Evolutionary conservation across 2,329 filamentous ascomycete species (phyloP).

Genomic region (Colletotrichum filicis): DNA sequence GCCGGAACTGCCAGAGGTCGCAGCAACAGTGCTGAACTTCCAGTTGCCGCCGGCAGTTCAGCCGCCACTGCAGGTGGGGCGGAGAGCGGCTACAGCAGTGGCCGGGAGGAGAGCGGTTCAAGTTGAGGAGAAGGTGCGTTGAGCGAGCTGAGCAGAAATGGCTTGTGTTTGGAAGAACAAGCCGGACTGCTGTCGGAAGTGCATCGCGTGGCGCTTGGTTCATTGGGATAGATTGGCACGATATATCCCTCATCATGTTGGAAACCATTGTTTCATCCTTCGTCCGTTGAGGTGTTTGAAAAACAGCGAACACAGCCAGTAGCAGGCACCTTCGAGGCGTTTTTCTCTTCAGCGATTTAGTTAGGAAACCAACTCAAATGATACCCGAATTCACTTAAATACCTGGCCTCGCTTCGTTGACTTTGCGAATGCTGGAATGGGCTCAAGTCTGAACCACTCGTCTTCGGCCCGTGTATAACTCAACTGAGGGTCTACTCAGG

Average conservation of each 20-base stretch:
- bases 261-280: not conserved
- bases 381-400: not conserved
- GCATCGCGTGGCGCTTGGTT: not conserved
- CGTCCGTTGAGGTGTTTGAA: not conserved
- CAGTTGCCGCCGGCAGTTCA: conserved; percentile 47
- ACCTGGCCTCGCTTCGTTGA: no score
- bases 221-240: not conserved
- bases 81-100: conserved; percentile 51
- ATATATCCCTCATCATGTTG: not conserved
- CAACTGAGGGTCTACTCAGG: no score
- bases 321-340: not conserved
- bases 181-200: not conserved
- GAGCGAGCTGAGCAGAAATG: no score
- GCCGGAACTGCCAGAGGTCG: conserved; percentile 43
- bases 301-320: not conserved
- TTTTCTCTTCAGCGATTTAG: not conserved
- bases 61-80: conserved; percentile 52
- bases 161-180: no score
- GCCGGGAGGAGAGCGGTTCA: conserved; percentile 43
- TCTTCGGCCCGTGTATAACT: no score
- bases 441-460: no score
- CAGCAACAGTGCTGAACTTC: conserved; percentile 44
- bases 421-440: no score
- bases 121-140: no score
- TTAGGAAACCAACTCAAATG: not conserved